These are phyloP conservation scores for Aspergillus caelatus DNA, from an alignment of 2,329 filamentous ascomycete genomes.

Conservation along the genomic window DNA sequence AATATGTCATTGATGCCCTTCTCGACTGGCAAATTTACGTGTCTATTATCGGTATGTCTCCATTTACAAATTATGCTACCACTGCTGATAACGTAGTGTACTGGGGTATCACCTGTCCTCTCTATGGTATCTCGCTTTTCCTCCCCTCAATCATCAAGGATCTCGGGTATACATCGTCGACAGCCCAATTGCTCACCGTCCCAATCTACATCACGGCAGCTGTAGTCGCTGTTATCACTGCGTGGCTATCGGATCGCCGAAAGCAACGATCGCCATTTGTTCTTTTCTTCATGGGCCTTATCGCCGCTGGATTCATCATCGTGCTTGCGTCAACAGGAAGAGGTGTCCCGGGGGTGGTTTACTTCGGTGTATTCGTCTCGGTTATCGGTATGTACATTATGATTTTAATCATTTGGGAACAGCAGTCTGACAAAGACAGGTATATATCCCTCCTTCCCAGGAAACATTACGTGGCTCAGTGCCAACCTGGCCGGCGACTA, in stretches of 20 bases:
- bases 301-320: slow-evolving; percentile 62
- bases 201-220: slow-evolving; percentile 46
- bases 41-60: slow-evolving; percentile 38
- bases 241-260: slow-evolving; percentile 60
- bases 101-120: slow-evolving; percentile 46
- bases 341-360: slow-evolving; percentile 46
- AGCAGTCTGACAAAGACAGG: slow-evolving; percentile 25
- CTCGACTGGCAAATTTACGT: slow-evolving; percentile 47
- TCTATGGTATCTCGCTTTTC: slow-evolving; percentile 47
- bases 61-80: not conserved
- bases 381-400: slow-evolving; percentile 41
- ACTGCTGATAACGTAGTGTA: slow-evolving; percentile 34
- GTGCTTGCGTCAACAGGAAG: slow-evolving; percentile 38
- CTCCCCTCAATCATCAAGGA: slow-evolving; percentile 47
- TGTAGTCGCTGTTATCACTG: slow-evolving; percentile 44
- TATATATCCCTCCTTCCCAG: slow-evolving; percentile 51
- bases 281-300: slow-evolving; percentile 55
- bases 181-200: slow-evolving; percentile 45
- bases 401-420: fast-evolving
- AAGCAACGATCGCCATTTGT: slow-evolving; percentile 60
- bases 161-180: slow-evolving; percentile 42
- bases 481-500: slow-evolving; percentile 62
- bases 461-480: slow-evolving; percentile 59
- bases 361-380: slow-evolving; percentile 52
- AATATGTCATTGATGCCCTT: slow-evolving; percentile 44